Percentiles rank a stretch among this genome's conserved stretches.
phyloP scores from a whole-genome alignment of 176 grass and related monocot species.

The Zoysia japonica region DNA sequence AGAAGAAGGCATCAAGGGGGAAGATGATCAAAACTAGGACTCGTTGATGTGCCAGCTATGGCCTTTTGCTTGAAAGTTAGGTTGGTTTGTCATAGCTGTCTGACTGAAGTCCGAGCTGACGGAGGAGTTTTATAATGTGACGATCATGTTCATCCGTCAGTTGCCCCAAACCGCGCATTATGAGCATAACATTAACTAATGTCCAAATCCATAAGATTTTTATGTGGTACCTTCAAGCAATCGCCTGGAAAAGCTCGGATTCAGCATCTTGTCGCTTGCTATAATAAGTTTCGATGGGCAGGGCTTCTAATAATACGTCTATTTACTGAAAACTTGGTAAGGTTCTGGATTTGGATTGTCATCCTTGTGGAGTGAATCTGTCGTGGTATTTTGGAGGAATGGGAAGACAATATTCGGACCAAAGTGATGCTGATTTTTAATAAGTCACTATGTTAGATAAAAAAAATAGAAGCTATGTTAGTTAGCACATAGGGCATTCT shows the following conservation, averaged over 20 bases:
- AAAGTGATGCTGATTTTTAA: not conserved
- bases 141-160: constrained; percentile 15
- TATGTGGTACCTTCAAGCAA: not conserved
- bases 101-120: constrained; percentile 30
- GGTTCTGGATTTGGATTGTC: not conserved
- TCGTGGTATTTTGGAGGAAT: not conserved
- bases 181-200: constrained; percentile 30
- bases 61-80: constrained; percentile 35
- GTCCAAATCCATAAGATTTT: not conserved
- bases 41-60: constrained; percentile 47
- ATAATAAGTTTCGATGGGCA: not conserved
- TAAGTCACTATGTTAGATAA: not conserved
- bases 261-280: too few species aligned
- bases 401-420: not conserved
- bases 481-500: not conserved
- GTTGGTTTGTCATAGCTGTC: constrained; percentile 38
- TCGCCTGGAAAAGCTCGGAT: too few species aligned
- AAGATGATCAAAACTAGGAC: constrained; percentile 81
- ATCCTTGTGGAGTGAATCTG: not conserved
- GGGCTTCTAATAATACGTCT: not conserved
- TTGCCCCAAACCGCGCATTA: constrained; percentile 22
- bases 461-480: not conserved
- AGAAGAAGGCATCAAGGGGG: constrained; percentile 86
- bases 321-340: not conserved
- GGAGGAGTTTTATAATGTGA: not conserved